Evolutionary conservation across 345 rosid genomes (phyloP).

Genomic region (Hirschfeldia incana): DNA sequence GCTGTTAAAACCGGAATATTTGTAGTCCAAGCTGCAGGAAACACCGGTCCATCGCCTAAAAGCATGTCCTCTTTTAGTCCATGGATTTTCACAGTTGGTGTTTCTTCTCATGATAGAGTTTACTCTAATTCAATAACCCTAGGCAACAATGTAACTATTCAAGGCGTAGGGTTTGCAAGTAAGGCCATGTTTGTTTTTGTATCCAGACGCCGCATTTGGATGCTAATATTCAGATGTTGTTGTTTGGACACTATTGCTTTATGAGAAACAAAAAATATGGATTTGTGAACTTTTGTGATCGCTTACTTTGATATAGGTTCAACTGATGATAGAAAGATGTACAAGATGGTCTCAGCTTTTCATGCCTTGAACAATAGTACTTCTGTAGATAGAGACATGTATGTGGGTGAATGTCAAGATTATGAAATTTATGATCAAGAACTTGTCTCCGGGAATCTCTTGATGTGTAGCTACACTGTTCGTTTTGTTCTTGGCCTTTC

Average conservation of each 20-base stretch:
- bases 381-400: constrained; percentile 59
- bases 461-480: constrained; percentile 87
- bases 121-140: constrained; percentile 69
- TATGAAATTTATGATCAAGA: constrained; percentile 52
- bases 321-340: constrained; percentile 52
- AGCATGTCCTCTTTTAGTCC: constrained; percentile 98
- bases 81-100: constrained; percentile 95
- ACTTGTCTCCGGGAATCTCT: constrained; percentile 63
- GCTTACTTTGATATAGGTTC: constrained; percentile 53
- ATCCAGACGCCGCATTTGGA: too few species aligned
- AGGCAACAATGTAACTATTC: constrained; percentile 75
- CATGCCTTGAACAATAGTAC: constrained; percentile 73
- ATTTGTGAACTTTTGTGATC: constrained; percentile 4
- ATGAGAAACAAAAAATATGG: background rate
- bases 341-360: constrained; percentile 63
- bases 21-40: constrained; percentile 98
- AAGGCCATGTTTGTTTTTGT: constrained; percentile 30
- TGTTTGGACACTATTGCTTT: too few species aligned
- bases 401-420: constrained; percentile 92
- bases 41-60: constrained; percentile 92
- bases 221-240: too few species aligned
- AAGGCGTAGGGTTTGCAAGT: constrained; percentile 89
- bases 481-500: constrained; percentile 90
- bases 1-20: constrained; percentile 89
- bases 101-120: constrained; percentile 87